These are phyloP conservation scores for Eragrostis curvula DNA, from an alignment of 176 grass and related monocot genomes.

Conservation along the genomic window DNA sequence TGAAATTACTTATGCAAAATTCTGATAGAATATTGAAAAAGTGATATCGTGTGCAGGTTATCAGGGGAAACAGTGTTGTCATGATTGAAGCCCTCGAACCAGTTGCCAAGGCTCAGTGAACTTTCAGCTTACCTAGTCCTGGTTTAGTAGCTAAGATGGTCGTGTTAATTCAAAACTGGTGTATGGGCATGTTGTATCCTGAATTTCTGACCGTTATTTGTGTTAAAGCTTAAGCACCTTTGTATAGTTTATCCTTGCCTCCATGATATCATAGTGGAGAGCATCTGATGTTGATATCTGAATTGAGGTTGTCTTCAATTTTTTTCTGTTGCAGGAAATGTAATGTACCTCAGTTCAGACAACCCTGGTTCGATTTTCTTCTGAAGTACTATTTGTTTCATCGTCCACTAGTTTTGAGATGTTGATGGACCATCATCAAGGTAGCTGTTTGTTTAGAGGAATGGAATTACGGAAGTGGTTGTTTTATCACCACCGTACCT, in stretches of 20 bases:
- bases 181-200: constrained; percentile 22
- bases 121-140: constrained; percentile 2
- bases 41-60: constrained; percentile 58
- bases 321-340: background rate
- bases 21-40: constrained; percentile 6
- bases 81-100: constrained; percentile 97
- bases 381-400: no score
- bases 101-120: constrained; percentile 55
- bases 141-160: constrained; percentile 14
- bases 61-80: constrained; percentile 93
- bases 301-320: background rate
- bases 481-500: background rate
- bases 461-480: background rate
- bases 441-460: background rate
- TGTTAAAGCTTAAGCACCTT: background rate
- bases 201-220: background rate
- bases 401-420: background rate
- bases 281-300: background rate
- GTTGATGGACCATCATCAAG: background rate
- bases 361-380: no score
- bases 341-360: background rate
- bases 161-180: constrained; percentile 9
- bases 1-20: background rate
- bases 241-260: constrained; percentile 22
- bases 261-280: background rate